Evolutionary conservation across 2,329 filamentous ascomycete genomes (phyloP).

Genomic region (Penicillium sp.): DNA sequence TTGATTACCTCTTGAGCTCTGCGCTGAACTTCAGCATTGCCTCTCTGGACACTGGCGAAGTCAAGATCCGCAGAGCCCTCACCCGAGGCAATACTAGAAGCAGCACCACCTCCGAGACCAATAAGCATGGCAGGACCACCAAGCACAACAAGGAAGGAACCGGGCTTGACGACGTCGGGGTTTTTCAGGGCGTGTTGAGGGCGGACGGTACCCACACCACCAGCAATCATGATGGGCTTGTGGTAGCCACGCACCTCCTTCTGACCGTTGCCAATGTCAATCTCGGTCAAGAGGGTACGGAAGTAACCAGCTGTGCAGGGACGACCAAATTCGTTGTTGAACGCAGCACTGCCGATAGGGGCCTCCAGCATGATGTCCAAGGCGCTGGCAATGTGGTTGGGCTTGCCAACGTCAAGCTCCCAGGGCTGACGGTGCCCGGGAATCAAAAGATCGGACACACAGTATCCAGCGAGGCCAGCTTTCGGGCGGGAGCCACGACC

Average conservation of each 20-base stretch:
- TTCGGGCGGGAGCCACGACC: constrained; percentile 91
- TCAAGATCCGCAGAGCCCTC: constrained; percentile 90
- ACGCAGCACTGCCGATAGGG: constrained; percentile 88
- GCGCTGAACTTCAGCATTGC: constrained; percentile 94
- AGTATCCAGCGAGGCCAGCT: constrained; percentile 87
- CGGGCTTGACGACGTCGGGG: constrained; percentile 72
- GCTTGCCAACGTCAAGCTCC: constrained; percentile 88
- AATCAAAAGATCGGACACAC: constrained; percentile 89
- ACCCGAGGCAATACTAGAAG: constrained; percentile 83
- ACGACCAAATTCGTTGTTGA: constrained; percentile 97
- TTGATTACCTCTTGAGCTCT: constrained; percentile 98
- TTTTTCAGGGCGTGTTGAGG: constrained; percentile 89
- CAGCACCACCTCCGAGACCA: constrained; percentile 90
- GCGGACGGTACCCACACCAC: constrained; percentile 87
- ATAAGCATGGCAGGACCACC: constrained; percentile 98
- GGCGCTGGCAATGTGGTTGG: constrained; percentile 87
- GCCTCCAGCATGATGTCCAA: constrained; percentile 97
- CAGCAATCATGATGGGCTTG: constrained; percentile 98
- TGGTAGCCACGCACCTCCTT: constrained; percentile 85
- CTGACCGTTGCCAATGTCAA: constrained; percentile 59
- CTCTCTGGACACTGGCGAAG: constrained; percentile 94
- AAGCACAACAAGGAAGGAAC: constrained; percentile 88
- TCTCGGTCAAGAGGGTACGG: constrained; percentile 75
- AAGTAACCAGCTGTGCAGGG: constrained; percentile 89
- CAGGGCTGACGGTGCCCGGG: constrained; percentile 79